A percentile compares a stretch with the other conserved stretches of the same genome.
phyloP scores from a whole-genome alignment of 768 basidiomycete species.

The Suillus bovinus region DNA sequence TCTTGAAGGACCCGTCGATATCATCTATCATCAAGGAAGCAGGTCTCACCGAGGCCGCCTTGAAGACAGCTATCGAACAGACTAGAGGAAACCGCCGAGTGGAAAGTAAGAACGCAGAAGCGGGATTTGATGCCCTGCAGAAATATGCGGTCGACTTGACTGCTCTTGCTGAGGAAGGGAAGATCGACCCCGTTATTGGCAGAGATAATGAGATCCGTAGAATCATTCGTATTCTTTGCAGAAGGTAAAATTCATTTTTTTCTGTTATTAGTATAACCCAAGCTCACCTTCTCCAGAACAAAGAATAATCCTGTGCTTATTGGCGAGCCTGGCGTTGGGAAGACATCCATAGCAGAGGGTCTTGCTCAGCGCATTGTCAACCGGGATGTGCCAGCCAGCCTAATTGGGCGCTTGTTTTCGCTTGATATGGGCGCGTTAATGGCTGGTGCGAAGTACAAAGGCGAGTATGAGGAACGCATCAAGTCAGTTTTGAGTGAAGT shows the following conservation, averaged over 20 bases:
- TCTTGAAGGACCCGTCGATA: slow-evolving; percentile 74
- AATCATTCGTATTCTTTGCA: slow-evolving; percentile 78
- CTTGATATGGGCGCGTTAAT: slow-evolving; percentile 96
- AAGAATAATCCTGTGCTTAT: slow-evolving; percentile 98
- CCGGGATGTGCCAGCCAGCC: slow-evolving; percentile 79
- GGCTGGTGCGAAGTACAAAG: slow-evolving; percentile 92
- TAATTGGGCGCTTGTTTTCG: slow-evolving; percentile 76
- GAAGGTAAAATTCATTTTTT: slow-evolving; percentile 47
- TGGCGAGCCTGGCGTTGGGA: slow-evolving; percentile 93
- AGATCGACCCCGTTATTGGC: slow-evolving; percentile 94
- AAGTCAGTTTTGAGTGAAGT: slow-evolving; percentile 92
- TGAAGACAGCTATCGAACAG: slow-evolving; percentile 78
- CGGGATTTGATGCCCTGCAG: slow-evolving; percentile 88
- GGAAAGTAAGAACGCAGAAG: slow-evolving; percentile 84
- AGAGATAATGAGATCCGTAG: slow-evolving; percentile 91
- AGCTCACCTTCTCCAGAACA: slow-evolving; percentile 52
- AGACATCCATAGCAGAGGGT: slow-evolving; percentile 94
- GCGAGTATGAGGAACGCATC: slow-evolving; percentile 95
- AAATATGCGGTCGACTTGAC: slow-evolving; percentile 91
- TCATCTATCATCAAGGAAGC: slow-evolving; percentile 73
- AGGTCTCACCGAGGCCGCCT: slow-evolving; percentile 63
- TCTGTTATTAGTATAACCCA: background rate
- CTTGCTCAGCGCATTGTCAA: slow-evolving; percentile 95
- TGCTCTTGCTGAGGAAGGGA: slow-evolving; percentile 84
- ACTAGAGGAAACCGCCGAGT: slow-evolving; percentile 82